These are phyloP conservation scores for Ilex asprella DNA, from an alignment of 257 asterid species.

Conservation along the genomic window DNA sequence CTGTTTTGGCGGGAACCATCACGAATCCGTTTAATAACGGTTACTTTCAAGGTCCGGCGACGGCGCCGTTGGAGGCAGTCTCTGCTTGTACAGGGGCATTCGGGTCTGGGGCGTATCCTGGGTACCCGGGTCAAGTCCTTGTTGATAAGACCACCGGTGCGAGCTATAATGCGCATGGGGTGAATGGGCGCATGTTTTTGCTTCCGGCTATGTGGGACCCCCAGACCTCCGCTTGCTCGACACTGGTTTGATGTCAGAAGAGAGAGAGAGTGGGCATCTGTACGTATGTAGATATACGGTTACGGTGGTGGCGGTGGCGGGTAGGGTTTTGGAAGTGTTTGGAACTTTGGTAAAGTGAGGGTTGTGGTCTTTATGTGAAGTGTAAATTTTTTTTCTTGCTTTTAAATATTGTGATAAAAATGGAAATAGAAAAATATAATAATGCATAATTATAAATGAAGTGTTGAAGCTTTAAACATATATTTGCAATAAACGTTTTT, in stretches of 20 bases:
- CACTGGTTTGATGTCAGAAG: slow-evolving; percentile 40
- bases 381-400: slow-evolving; percentile 24
- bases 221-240: slow-evolving; percentile 46
- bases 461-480: too few relatives aligned
- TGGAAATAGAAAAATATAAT: slow-evolving; percentile 2
- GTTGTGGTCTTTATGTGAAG: slow-evolving; percentile 33
- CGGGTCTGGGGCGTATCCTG: slow-evolving; percentile 79
- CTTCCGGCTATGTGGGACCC: slow-evolving; percentile 98
- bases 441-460: too few relatives aligned
- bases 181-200: slow-evolving; percentile 53
- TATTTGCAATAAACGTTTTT: too few relatives aligned
- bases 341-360: not conserved
- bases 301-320: not conserved
- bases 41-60: slow-evolving; percentile 62
- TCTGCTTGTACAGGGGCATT: slow-evolving; percentile 64
- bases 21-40: slow-evolving; percentile 70
- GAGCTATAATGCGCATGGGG: slow-evolving; percentile 66
- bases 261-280: not conserved
- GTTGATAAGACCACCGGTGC: slow-evolving; percentile 54
- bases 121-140: slow-evolving; percentile 45
- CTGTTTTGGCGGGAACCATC: slow-evolving; percentile 68
- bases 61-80: slow-evolving; percentile 81
- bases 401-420: slow-evolving; percentile 3
- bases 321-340: not conserved
- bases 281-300: slow-evolving; percentile 32